phyloP scores from a whole-genome alignment of 768 basidiomycete species.

The Tephrocybe sp. region DNA sequence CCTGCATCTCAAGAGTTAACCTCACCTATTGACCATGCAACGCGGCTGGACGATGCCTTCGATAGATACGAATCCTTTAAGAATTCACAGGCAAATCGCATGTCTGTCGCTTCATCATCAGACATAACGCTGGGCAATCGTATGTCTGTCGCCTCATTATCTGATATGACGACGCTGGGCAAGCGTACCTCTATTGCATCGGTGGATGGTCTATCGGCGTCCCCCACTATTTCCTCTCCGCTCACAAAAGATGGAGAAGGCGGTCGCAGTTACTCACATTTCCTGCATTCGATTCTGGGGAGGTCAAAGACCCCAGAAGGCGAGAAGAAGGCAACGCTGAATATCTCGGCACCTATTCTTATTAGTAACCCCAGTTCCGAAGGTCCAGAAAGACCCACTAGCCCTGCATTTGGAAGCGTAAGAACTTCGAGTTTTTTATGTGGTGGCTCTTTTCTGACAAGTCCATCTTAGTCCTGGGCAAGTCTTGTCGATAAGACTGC shows the following conservation, averaged over 20 bases:
- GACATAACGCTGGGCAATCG: conserved; percentile 31
- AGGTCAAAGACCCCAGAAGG: conserved; percentile 56
- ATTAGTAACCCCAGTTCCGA: conserved; percentile 30
- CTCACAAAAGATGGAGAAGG: conserved; percentile 27
- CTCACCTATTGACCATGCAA: conserved; percentile 33
- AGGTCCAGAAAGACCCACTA: conserved; percentile 38
- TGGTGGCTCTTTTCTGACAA: not conserved
- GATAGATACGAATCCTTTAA: conserved; percentile 87
- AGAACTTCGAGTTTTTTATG: conserved; percentile 20
- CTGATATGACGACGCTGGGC: conserved; percentile 17
- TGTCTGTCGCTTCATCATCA: conserved; percentile 56
- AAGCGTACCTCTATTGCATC: conserved; percentile 66
- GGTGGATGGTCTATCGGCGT: conserved; percentile 43
- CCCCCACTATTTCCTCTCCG: conserved; percentile 34
- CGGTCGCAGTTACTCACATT: conserved; percentile 41
- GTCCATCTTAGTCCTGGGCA: conserved; percentile 72
- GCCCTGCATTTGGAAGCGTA: conserved; percentile 70
- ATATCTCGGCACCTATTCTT: conserved; percentile 68
- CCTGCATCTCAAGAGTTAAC: not conserved
- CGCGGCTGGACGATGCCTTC: conserved; percentile 77
- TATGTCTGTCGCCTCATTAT: conserved; percentile 56
- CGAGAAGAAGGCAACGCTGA: conserved; percentile 40
- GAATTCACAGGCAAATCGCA: conserved; percentile 46
- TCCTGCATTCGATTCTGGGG: conserved; percentile 58
- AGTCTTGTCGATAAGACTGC: conserved; percentile 86